Percentiles rank a stretch among this genome's conserved stretches.
phyloP scores from a whole-genome alignment of 495 filamentous ascomycete species.

The Penicillium alfredii region DNA sequence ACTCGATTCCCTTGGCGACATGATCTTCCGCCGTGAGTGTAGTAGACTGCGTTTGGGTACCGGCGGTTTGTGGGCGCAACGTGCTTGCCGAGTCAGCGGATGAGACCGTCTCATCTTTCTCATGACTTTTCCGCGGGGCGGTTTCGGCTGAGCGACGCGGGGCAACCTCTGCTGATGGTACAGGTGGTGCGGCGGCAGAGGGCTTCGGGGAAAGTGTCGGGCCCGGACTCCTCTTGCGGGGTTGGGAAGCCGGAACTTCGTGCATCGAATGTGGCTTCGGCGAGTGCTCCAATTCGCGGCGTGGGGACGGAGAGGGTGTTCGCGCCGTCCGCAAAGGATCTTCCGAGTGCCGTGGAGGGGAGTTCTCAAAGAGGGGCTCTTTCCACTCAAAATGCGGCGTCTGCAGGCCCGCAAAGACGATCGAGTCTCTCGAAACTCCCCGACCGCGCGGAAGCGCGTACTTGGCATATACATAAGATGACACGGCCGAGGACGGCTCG shows the following conservation, averaged over 20 bases:
- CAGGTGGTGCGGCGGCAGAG: constrained; percentile 6
- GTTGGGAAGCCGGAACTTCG: constrained; percentile 22
- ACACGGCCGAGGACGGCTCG: constrained; percentile 45
- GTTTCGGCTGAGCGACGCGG: constrained; percentile 45
- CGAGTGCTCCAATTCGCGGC: constrained; percentile 16
- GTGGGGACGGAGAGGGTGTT: constrained; percentile 32
- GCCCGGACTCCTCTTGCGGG: no score
- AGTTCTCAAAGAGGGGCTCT: constrained; percentile 47
- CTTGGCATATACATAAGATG: constrained; percentile 78
- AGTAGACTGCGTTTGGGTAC: constrained; percentile 34
- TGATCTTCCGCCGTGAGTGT: constrained; percentile 78
- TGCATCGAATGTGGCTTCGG: constrained; percentile 35
- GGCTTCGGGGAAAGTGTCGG: no score
- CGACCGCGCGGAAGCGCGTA: constrained; percentile 80
- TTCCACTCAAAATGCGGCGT: constrained; percentile 58
- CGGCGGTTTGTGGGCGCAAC: constrained; percentile 50
- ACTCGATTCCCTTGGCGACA: constrained; percentile 76
- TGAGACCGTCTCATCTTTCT: constrained; percentile 46
- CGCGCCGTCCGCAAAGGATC: constrained; percentile 31
- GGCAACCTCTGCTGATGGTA: constrained; percentile 33
- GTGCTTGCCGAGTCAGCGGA: constrained; percentile 65
- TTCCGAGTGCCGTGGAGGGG: constrained; percentile 37
- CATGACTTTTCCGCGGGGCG: constrained; percentile 29
- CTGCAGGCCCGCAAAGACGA: constrained; percentile 56
- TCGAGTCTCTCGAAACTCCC: constrained; percentile 62